Conservation (phyloP, 208 protist genomes). For the Crithidia acanthocephali region DNA sequence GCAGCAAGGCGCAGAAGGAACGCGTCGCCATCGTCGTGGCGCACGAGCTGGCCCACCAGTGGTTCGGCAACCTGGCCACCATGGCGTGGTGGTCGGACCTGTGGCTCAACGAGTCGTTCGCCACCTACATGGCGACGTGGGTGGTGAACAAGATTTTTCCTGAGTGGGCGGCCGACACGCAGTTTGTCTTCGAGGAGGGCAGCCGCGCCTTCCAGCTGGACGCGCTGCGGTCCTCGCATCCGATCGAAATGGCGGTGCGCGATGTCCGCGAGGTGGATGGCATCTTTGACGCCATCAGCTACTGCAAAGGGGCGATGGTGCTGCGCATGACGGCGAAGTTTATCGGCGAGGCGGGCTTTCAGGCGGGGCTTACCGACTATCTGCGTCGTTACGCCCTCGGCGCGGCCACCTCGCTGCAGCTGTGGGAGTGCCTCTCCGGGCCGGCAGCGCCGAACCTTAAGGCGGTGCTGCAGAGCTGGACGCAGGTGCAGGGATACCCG, state of each 20-base stretch:
- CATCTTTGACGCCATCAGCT: conserved; percentile 95
- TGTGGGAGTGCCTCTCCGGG: conserved; percentile 84
- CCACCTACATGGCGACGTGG: conserved; percentile 89
- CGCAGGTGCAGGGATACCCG: conserved; percentile 75
- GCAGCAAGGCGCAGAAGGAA: conserved; percentile 50
- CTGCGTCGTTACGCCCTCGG: conserved; percentile 73
- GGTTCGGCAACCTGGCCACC: conserved; percentile 99
- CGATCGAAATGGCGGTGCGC: conserved; percentile 89
- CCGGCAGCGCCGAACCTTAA: conserved; percentile 63
- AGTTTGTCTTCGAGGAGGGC: conserved; percentile 81
- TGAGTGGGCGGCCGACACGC: conserved; percentile 75
- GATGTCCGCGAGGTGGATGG: conserved; percentile 91
- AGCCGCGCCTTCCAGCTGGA: conserved; percentile 83
- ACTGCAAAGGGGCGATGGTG: conserved; percentile 87
- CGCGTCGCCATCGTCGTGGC: conserved; percentile 85
- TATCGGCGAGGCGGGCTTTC: conserved; percentile 85
- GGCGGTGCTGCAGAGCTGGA: conserved; percentile 73
- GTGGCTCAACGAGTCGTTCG: conserved; percentile 98
- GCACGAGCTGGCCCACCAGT: conserved; percentile 97
- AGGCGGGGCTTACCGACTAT: conserved; percentile 76
- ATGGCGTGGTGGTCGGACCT: conserved; percentile 98
- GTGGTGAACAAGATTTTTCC: conserved; percentile 79
- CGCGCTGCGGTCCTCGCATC: conserved; percentile 85
- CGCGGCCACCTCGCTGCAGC: conserved; percentile 82
- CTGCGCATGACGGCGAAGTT: conserved; percentile 89